These are phyloP conservation scores for Termitomyces sp. DNA, from an alignment of 768 basidiomycete species.

Conservation along the genomic window DNA sequence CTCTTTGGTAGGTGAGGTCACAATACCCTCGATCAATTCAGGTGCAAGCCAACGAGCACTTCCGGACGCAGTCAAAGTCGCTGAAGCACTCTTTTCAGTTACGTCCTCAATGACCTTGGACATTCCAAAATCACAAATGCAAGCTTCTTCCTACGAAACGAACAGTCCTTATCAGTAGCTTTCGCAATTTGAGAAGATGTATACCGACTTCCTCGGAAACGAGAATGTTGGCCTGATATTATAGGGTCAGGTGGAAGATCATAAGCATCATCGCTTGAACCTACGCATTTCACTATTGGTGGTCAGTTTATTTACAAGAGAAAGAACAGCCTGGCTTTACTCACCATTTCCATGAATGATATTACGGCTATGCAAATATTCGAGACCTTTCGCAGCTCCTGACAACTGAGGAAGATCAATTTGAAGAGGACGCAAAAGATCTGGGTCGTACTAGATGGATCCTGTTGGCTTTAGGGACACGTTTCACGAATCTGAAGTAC, in stretches of 20 bases:
- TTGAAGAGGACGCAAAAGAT: not conserved
- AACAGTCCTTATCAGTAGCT: not conserved
- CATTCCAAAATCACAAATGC: conserved; percentile 64
- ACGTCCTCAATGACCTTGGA: conserved; percentile 59
- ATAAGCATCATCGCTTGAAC: conserved; percentile 16
- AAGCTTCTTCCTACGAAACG: conserved; percentile 40
- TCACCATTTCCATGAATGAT: conserved; percentile 61
- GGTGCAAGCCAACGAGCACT: conserved; percentile 62
- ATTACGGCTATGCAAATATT: conserved; percentile 49
- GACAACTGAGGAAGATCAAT: conserved; percentile 31
- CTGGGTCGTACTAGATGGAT: conserved; percentile 35
- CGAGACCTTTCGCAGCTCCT: conserved; percentile 54
- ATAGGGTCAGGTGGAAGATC: not conserved
- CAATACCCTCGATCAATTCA: conserved; percentile 47
- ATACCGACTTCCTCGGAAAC: conserved; percentile 43
- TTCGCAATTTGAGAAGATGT: not conserved
- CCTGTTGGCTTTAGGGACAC: conserved; percentile 34
- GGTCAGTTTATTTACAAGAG: not conserved
- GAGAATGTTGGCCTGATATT: conserved; percentile 43
- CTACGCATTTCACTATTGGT: conserved; percentile 57
- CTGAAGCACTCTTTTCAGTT: conserved; percentile 42
- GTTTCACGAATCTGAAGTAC: conserved; percentile 35
- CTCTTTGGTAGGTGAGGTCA: conserved; percentile 37
- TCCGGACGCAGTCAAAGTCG: conserved; percentile 44
- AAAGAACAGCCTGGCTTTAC: conserved; percentile 18